Base-by-base conservation (phyloP, 306 rosid species). In the Lathyrus aphaca region DNA sequence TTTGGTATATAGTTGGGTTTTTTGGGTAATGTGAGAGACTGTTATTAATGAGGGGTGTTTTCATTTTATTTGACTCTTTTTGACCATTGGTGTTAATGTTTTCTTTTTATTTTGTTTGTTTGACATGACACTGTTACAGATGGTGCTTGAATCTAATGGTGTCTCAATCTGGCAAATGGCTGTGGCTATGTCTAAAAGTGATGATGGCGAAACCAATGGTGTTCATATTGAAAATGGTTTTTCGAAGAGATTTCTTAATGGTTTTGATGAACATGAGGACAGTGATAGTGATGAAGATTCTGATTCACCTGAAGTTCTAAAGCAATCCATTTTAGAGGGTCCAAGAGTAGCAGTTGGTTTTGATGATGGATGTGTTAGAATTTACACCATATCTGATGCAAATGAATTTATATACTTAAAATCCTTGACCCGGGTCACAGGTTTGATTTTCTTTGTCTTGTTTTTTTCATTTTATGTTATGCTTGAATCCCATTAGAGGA, bases 121-220 rank as follows among this genome's bases (percentile, higher is more conserved):
- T 49, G 27, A 38, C 29, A 37, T 73, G 59, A 11, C 45, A 10
- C 30, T n/a, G 48, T 66, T 61, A 64, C 83, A 95, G 99, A 83
- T 79, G 5, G 87, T 86, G 64, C 77, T 91, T 46, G 87, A 81
- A 6, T 86, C 95, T 3, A 81, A 79, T 25, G 94, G 90, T 17
- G 86, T 89, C 40, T 80, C 97, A 32, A 91, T 95, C 45, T 95
- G 97, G 96, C 91, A 89, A 79, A 95, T 95, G 96, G 90, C 92
- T 19, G 80, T 81, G 39, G 83, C 84, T 4, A 83, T 86, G 27
- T 79, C 56, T 71, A 65, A 13, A 23, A 30, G n/a, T 71, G 79
- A 38, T 1, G 16, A 74, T 64, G 79, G 59, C 2, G 77, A 69
- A n/a, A 53, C 68, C 3, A 77, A 70, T 25, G 53, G 67, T 17